A percentile compares a stretch with the other conserved stretches of the same genome.
phyloP scores from a whole-genome alignment of 163 green algal genomes.

The Chlorella variabilis region DNA sequence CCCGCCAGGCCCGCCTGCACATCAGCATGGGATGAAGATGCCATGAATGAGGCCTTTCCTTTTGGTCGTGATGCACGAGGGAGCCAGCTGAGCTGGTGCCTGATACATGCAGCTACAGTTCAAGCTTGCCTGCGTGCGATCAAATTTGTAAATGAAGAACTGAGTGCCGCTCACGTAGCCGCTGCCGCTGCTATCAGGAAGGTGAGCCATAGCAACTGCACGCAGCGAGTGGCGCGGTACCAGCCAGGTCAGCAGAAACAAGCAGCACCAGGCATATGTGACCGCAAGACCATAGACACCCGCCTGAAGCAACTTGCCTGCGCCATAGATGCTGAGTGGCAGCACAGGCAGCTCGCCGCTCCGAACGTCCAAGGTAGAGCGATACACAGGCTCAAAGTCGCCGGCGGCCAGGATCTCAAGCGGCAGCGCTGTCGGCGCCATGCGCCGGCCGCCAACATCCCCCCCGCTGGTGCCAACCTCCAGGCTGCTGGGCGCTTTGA shows the following conservation, averaged over 20 bases:
- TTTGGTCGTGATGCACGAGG: no score
- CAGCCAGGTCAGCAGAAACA: no score
- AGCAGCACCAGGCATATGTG: no score
- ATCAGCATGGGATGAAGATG: no score
- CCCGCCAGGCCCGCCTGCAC: conserved; percentile 78
- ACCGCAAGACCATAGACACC: no score
- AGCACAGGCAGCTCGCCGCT: conserved; percentile 90
- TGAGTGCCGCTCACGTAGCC: conserved; percentile 68
- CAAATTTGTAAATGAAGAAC: conserved; percentile 93
- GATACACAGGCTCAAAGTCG: conserved; percentile 91
- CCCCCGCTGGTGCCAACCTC: background rate
- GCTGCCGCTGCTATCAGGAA: conserved; percentile 47
- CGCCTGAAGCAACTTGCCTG: no score
- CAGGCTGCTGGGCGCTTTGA: background rate
- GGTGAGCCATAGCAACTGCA: conserved; percentile 81
- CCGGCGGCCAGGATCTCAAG: conserved; percentile 89
- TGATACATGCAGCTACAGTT: no score
- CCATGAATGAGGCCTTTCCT: no score
- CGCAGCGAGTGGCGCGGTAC: background rate
- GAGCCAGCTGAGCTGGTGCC: no score
- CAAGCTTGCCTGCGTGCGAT: conserved; percentile 38
- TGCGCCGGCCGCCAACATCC: background rate
- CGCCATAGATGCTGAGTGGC: conserved; percentile 91
- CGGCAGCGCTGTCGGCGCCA: conserved; percentile 64
- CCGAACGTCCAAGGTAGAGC: conserved; percentile 76